Evolutionary conservation across 148 eudicot genomes (phyloP), one percentile per base, ranked within the genome.

Genomic region (Simmondsia chinensis): DNA sequence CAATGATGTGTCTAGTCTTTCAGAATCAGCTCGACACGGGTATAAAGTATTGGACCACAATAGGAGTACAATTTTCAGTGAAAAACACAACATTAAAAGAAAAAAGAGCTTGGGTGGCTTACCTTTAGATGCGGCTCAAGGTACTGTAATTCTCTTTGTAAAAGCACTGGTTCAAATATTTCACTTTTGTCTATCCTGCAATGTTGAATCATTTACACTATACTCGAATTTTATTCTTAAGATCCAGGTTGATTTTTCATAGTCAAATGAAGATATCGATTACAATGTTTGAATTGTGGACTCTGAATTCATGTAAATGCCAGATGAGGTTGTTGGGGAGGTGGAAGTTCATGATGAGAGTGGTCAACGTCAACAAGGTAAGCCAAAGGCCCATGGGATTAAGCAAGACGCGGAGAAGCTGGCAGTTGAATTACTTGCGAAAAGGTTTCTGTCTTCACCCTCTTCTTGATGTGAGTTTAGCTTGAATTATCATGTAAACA

Each of bases 381-480:
- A 26, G 22, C 27, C 41, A 35, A 35, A 29, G 28, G 49, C 16
- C 34, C 35, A 33, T 26, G 36, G 46, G 52, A 64, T 39, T 46
- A 50, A 45, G 33, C 57, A 32, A 40, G 68, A 65, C 15, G 72
- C 62, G 20, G 65, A 52, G 52, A 60, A 56, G 28, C 11, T 24
- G 46, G 72, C 68, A 32, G 46, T 65, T 46, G 50, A 42, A 49
- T 52, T 74, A 18, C 69, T 74, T 34, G 75, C 63, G 2, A 20
- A 28, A 36, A 69, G 80, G 75, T 29, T 40, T 21, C 13, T 4
- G 31, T 30, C 34, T 45, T 38, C 4, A 12, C 1, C 13, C 42
- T 38, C 42, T 38, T 2, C 11, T 11, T 11, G 3, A 3, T 3
- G 11, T 38, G 7, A 12, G 20, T n/a, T n/a, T n/a, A n/a, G n/a